These are phyloP conservation scores for Triticum timopheevii DNA, from an alignment of 176 grass and related monocot species.

Conservation along the genomic window DNA sequence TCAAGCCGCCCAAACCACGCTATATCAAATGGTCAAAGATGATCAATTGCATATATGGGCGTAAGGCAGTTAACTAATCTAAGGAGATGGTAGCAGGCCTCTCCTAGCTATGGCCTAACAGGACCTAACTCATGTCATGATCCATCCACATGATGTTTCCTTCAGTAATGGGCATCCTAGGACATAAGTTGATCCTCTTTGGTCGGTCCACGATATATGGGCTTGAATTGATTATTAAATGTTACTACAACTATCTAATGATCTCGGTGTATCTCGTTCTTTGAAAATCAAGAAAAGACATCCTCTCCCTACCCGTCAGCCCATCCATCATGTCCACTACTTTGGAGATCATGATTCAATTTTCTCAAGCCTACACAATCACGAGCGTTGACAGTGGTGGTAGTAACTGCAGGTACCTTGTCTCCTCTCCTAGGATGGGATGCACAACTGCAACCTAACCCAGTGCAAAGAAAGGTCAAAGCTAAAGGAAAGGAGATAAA, in stretches of 20 bases:
- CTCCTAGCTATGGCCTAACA: too few relatives aligned
- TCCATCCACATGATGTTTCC: too few relatives aligned
- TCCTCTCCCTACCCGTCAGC: not conserved
- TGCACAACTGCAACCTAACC: not conserved
- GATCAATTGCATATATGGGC: too few relatives aligned
- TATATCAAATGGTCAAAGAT: too few relatives aligned
- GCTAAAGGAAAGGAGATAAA: too few relatives aligned
- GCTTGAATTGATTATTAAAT: slow-evolving; percentile 9
- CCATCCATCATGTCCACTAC: not conserved
- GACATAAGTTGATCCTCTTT: too few relatives aligned
- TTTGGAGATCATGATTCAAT: not conserved
- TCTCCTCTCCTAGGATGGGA: slow-evolving; percentile 20
- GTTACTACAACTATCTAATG: not conserved
- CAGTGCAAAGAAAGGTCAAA: not conserved
- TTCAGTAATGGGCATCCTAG: too few relatives aligned
- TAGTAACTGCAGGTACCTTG: not conserved
- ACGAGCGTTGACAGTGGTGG: not conserved
- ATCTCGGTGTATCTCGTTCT: not conserved
- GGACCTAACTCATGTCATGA: too few relatives aligned
- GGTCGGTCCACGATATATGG: too few relatives aligned
- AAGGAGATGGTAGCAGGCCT: too few relatives aligned
- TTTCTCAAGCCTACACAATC: not conserved
- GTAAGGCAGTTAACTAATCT: too few relatives aligned
- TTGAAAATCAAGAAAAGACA: slow-evolving; percentile 40
- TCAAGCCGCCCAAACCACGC: too few relatives aligned